Evolutionary conservation across 2,329 filamentous ascomycete genomes (phyloP), one percentile per base, ranked within the genome.

Genomic region (Talaromyces sp.): DNA sequence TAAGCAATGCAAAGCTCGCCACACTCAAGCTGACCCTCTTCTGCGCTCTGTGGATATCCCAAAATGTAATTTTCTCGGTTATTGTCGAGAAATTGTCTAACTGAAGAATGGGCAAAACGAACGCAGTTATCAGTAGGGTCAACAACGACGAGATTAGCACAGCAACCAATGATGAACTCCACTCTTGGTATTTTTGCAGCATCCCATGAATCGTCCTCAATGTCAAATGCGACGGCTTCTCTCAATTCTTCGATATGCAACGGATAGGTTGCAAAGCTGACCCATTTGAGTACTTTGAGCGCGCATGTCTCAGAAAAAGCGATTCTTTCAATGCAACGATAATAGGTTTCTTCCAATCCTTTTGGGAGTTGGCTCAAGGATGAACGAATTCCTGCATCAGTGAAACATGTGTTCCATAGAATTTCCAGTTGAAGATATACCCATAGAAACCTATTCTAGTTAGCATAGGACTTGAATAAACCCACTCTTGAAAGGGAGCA

Each of bases 101-200:
- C 64, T 2, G 68, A 69, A 2, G 67, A 54, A 57, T 69, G 67
- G 40, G 67, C 66, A 56, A 69, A 68, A n/a, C 65, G 65, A 12
- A 66, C 66, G 56, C 60, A 64, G 9, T 60, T 9, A 47, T 69
- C 65, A 6, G 31, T 31, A 23, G 60, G 44, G 56, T 69, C 67
- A 4, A 64, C 28, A 6, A 66, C 58, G n/a, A 67, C 61, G 34
- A 69, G 67, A 47, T 69, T 69, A 14, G 66, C 64, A 61, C 65
- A 67, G 56, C 68, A 66, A 7, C 65, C 64, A 23, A 68, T 54
- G 9, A 69, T 27, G 53, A 66, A 61, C 10, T 66, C 60, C 14
- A 8, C 55, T 12, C 52, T 53, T 3, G 68, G 67, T n/a, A 67
- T 62, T 33, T 61, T 65, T 5, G 23, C 56, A n/a, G 59, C 14